These are phyloP conservation scores for Heritiera littoralis DNA, from an alignment of 345 rosid species.

Conservation along the genomic window DNA sequence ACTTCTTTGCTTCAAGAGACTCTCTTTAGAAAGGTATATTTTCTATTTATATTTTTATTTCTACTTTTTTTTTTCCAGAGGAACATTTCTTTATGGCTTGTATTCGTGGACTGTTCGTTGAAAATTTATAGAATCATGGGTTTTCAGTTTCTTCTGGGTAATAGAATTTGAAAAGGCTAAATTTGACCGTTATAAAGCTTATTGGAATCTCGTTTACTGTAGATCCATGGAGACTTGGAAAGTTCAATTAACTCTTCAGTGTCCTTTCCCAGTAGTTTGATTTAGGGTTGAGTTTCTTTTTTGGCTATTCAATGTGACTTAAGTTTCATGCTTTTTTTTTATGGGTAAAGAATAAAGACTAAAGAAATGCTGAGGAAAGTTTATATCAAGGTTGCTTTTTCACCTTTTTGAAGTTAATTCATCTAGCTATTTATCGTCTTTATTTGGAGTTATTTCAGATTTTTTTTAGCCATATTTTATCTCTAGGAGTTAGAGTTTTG, in stretches of 20 bases:
- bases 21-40: conserved; percentile 24
- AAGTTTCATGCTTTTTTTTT: not conserved
- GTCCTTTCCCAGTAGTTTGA: conserved; percentile 14
- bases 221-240: conserved; percentile 28
- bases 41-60: not conserved
- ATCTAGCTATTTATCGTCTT: conserved; percentile 11
- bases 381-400: not conserved
- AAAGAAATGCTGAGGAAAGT: not conserved
- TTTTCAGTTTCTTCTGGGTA: conserved; percentile 24
- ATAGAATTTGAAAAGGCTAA: conserved; percentile 14
- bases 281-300: not conserved
- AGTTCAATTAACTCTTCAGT: conserved; percentile 7
- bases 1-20: conserved; percentile 8
- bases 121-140: conserved; percentile 27
- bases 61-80: not conserved
- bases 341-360: not conserved
- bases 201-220: conserved; percentile 16
- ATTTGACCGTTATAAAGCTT: conserved; percentile 17
- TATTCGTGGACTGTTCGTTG: not conserved
- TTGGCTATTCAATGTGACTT: conserved; percentile 24
- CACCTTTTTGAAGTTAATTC: conserved; percentile 8
- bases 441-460: conserved; percentile 5
- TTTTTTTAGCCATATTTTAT: not conserved
- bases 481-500: conserved; percentile 4
- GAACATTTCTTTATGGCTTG: not conserved